These are phyloP conservation scores for Croton setiger DNA, from an alignment of 441 rosid species.

Conservation along the genomic window DNA sequence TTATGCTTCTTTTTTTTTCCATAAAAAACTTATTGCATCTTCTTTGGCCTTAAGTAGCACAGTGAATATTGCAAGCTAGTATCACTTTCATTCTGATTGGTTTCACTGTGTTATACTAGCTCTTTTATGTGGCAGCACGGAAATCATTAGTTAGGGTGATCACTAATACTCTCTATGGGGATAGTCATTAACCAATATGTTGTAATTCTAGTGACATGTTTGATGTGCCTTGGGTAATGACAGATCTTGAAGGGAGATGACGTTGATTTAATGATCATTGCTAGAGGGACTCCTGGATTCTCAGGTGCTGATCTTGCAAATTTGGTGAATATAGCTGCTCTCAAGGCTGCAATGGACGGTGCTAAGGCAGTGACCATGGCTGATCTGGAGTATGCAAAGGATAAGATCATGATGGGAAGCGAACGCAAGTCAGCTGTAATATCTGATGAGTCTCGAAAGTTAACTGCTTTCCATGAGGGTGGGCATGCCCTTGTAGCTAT, in stretches of 20 bases:
- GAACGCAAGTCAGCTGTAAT: constrained; percentile 94
- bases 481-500: constrained; percentile 97
- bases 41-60: not conserved
- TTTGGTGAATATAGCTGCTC: constrained; percentile 81
- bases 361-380: constrained; percentile 83
- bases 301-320: constrained; percentile 98
- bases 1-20: not conserved
- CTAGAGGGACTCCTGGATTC: constrained; percentile 95
- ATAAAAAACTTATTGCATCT: not conserved
- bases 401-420: constrained; percentile 95
- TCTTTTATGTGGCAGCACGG: not conserved
- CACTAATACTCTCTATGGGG: not conserved
- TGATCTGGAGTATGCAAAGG: constrained; percentile 91
- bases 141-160: not conserved
- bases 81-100: not conserved
- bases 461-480: constrained; percentile 93
- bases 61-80: not conserved
- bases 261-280: constrained; percentile 90
- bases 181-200: not conserved
- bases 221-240: constrained; percentile 13
- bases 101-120: not conserved
- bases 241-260: constrained; percentile 83
- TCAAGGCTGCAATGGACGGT: constrained; percentile 98
- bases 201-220: not conserved
- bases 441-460: constrained; percentile 66